Percentiles rank a stretch among this genome's conserved stretches.
phyloP scores from a whole-genome alignment of 345 rosid genomes.

The Eucalyptus marginata region DNA sequence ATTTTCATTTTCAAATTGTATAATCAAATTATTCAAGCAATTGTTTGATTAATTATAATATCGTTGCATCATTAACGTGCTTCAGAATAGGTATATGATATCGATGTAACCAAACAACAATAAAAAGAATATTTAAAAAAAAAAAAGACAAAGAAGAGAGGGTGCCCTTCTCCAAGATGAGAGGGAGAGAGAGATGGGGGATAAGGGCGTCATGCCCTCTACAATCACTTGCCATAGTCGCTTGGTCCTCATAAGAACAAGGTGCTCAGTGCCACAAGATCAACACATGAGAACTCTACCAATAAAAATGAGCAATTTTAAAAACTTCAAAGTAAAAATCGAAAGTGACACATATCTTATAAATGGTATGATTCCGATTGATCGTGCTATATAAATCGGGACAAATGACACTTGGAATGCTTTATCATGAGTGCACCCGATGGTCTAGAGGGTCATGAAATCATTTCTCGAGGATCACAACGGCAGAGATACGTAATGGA shows the following conservation, averaged over 20 bases:
- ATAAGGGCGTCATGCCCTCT: neutral
- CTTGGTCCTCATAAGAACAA: neutral
- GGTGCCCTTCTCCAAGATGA: neutral
- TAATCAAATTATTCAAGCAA: no score
- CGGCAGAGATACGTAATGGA: neutral
- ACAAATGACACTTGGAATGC: neutral
- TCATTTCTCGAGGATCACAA: neutral
- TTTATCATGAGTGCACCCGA: neutral
- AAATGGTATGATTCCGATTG: neutral
- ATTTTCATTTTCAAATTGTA: no score
- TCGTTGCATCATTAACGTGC: no score
- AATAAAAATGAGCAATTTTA: neutral
- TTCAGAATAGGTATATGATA: no score
- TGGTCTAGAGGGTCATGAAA: neutral
- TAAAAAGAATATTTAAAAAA: no score
- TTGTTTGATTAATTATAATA: no score
- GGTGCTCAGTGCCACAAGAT: neutral
- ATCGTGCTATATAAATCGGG: accelerated
- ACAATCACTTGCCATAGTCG: neutral
- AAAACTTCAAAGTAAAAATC: neutral
- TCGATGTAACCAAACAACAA: neutral
- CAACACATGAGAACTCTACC: neutral
- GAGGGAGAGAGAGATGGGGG: neutral
- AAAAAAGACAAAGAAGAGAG: neutral
- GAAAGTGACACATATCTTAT: neutral